phyloP scores from a whole-genome alignment of 2,329 filamentous ascomycete genomes.

The Aspergillus spinulosporus region DNA sequence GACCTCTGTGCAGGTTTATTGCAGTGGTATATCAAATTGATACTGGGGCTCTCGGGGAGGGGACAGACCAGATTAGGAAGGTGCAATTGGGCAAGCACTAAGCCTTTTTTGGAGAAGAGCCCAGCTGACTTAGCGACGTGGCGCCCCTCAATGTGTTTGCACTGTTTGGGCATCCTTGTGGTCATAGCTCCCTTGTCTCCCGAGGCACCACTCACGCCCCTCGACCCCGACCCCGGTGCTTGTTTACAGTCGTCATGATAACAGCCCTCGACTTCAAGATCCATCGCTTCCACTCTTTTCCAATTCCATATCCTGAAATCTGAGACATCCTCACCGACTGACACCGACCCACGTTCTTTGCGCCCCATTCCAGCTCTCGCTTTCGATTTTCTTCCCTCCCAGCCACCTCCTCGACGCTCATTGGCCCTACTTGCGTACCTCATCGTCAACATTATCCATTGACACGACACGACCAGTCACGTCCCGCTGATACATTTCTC shows the following conservation, averaged over 20 bases:
- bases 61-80: neutral
- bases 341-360: conserved; percentile 4
- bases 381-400: conserved; percentile 8
- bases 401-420: conserved; percentile 16
- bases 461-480: conserved; percentile 5
- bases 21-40: neutral
- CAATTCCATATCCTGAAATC: neutral
- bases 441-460: conserved; percentile 1
- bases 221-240: neutral
- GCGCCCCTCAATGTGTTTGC: conserved; percentile 13
- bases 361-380: neutral
- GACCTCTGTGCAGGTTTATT: neutral
- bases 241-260: conserved; percentile 7
- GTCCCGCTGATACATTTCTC: neutral
- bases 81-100: neutral
- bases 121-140: neutral
- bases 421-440: conserved; percentile 14
- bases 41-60: neutral
- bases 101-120: neutral
- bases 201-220: neutral
- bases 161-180: conserved; percentile 13
- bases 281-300: conserved; percentile 7
- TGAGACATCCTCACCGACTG: neutral
- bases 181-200: conserved; percentile 10
- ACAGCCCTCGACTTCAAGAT: neutral